These are phyloP conservation scores for Cercospora sp. DNA, from an alignment of 2,329 filamentous ascomycete species.

Conservation along the genomic window DNA sequence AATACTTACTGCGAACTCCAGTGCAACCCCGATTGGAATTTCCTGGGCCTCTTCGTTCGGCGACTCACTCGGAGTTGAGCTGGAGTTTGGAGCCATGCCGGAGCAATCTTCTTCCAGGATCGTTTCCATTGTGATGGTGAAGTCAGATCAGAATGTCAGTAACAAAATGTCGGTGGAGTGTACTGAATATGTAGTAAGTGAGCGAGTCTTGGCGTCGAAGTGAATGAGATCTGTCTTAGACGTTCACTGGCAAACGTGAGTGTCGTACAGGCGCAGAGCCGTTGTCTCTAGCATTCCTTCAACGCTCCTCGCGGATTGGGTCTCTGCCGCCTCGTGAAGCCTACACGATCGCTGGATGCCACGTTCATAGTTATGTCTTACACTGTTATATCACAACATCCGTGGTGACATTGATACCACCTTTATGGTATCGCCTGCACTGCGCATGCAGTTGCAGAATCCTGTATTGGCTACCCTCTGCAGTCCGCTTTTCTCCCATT, in stretches of 20 bases:
- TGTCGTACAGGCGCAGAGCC: neutral
- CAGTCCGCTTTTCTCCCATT: neutral
- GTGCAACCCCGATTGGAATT: neutral
- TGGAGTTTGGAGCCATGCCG: neutral
- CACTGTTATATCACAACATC: neutral
- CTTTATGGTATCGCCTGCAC: neutral
- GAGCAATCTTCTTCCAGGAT: neutral
- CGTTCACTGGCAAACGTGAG: neutral
- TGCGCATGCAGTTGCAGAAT: neutral
- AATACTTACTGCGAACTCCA: neutral
- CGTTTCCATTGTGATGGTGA: neutral
- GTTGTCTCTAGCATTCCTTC: neutral
- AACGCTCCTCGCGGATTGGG: no score
- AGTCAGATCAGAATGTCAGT: neutral
- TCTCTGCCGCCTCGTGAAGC: neutral
- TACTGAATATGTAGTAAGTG: neutral
- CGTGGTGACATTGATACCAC: neutral
- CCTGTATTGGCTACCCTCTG: neutral
- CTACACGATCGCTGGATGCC: neutral
- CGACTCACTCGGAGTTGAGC: neutral
- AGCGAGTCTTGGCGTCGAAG: neutral
- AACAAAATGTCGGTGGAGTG: neutral
- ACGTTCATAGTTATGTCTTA: neutral
- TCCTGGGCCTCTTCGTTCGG: constrained; percentile 1
- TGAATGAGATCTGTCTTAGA: neutral